Base-by-base conservation (phyloP, 345 rosid species). In the Syzygium aromaticum region DNA sequence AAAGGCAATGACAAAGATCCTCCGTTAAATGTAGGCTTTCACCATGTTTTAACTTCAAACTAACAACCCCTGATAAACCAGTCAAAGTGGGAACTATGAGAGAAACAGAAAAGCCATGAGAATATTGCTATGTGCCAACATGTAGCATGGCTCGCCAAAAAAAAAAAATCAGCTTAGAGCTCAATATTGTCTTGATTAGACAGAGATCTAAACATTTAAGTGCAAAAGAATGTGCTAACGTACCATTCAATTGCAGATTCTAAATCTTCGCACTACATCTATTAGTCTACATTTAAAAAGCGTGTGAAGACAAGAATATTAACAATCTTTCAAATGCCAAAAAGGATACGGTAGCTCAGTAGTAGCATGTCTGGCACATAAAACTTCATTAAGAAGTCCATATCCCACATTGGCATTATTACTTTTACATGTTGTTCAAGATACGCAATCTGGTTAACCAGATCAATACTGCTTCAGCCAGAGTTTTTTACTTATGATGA, bases 51-150 rank as follows among this genome's bases (percentile, higher is more conserved):
- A 95, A 96, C 98, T 93, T 94, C 96, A 96, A 96, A 95, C 97
- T 96, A 95, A 97, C 94, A 94, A 88, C 96, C 98, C 99, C 98
- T 96, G 99, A 93, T 94, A 95, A 97, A 93, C 95, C 96, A 96
- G 91, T 93, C 93, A 95, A 93, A 91, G 86, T 92, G 92, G 88
- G 93, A 94, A 89, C 95, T 53, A 91, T 46, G 90, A 86, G 93
- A 88, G 78, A 51, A 64, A 89, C 92, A 54, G 86, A 84, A 90
- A 87, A 73, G 61, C 88, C 89, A 88, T 61, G 85, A 90, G 40
- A 89, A 88, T 84, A 52, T 73, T 73, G 80, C 80, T 73, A 73
- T 73, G 88, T 85, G 86, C 88, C 19, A 87, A 59, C 86, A 90
- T 77, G 85, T 28, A 88, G 85, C 78, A 88, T 87, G 80, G 80